Conservation (phyloP, 2,329 filamentous ascomycete genomes). For the Mollisiaceae sp. region DNA sequence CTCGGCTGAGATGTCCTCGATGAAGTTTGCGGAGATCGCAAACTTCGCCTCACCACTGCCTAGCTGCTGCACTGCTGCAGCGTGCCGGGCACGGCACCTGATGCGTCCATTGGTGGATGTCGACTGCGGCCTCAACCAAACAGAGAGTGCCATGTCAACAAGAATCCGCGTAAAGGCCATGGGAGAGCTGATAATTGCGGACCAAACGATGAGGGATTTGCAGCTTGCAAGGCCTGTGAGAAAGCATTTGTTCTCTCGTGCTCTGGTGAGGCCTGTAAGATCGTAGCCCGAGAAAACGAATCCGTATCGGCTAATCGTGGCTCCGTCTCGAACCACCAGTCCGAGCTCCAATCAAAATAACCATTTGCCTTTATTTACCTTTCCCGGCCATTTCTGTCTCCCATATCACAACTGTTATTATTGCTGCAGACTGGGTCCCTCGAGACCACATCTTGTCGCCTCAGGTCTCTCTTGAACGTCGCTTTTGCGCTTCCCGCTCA, state of each 20-base stretch:
- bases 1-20: slow-evolving; percentile 2
- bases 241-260: not conserved
- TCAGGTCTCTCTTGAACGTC: not conserved
- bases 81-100: not conserved
- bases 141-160: slow-evolving; percentile 7
- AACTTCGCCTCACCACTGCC: not conserved
- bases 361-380: not conserved
- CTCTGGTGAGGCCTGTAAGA: not conserved
- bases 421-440: not conserved
- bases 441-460: not conserved
- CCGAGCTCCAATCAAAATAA: slow-evolving; percentile 10
- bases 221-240: not conserved
- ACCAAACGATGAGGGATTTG: not conserved
- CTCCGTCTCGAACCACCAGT: not conserved
- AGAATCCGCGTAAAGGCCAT: not conserved
- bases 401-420: not conserved
- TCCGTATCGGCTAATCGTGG: not conserved
- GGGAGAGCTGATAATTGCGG: not conserved
- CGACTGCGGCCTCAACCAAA: not conserved
- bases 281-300: not conserved
- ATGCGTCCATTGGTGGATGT: not conserved
- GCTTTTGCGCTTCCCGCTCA: not conserved
- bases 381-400: not conserved
- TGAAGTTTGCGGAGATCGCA: not conserved
- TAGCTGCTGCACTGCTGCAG: slow-evolving; percentile 7